Percentiles rank a stretch among this genome's conserved stretches.
These are phyloP conservation scores for Thelonectria blattea DNA, from an alignment of 2,329 filamentous ascomycete genomes.

Conservation along the genomic window DNA sequence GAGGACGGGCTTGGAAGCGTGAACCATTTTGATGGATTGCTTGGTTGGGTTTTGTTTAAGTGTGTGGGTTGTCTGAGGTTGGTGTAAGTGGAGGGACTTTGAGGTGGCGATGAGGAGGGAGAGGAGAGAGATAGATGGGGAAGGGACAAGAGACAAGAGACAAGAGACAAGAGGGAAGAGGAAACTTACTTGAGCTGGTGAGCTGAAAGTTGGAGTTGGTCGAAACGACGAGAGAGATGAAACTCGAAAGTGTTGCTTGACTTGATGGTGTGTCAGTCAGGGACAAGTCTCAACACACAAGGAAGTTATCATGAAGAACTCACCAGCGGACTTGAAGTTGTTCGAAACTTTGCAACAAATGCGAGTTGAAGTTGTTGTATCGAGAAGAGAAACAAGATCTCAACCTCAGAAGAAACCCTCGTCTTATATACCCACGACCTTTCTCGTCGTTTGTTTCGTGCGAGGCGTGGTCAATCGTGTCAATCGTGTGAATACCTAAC, in stretches of 20 bases:
- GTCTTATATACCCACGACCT: neutral
- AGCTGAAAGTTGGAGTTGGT: neutral
- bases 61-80: neutral
- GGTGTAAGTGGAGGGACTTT: neutral
- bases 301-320: neutral
- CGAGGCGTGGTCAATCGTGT: neutral
- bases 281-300: neutral
- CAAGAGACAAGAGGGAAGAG: neutral
- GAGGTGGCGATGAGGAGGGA: neutral
- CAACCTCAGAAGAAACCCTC: neutral
- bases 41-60: neutral
- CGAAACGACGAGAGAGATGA: neutral
- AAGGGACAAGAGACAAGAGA: neutral
- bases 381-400: neutral
- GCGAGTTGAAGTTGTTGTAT: neutral
- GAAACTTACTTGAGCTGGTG: neutral
- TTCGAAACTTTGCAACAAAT: neutral
- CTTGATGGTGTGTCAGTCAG: neutral
- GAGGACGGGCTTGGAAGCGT: neutral
- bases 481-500: neutral
- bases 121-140: neutral
- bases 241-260: neutral
- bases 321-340: neutral
- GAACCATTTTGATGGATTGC: slow-evolving; percentile 2
- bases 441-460: neutral